Evolutionary conservation across 257 asterid species (phyloP), one percentile per base, ranked within the genome.

Genomic region (Cordia subcordata): DNA sequence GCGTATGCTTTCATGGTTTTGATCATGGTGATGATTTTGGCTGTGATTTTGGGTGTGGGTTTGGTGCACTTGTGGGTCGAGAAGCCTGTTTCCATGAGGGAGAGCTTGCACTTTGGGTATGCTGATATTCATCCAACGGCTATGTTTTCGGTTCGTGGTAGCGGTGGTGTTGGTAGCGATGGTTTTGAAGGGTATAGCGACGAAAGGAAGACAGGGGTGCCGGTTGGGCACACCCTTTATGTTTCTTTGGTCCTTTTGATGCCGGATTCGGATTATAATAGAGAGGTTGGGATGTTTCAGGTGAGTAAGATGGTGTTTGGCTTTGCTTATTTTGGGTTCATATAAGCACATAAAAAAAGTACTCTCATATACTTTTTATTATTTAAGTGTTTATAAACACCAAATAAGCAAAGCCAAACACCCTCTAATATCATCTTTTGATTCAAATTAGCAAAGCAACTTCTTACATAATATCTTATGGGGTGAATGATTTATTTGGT

Each of bases 251-350:
- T 63, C 60, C 88, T 91, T 49, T 40, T 84, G 60, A 64, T 91
- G 84, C 98, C 98, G 0, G 96, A 91, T 35, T 91, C 98, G 0
- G 95, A 88, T 66, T 91, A 83, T 73, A 91, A 91, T 67, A 75
- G 83, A 66, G 96, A 87, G 0, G 33, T 87, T 45, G 98, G 98
- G 8, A 67, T 91, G 19, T 90, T 90, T 57, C 97, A 87, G 92
- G 92, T 84, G 63, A 21, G 4, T 53, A 3, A 1, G n/a, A n/a
- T n/a, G n/a, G n/a, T n/a, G n/a, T n/a, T n/a, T n/a, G n/a, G n/a
- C n/a, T n/a, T n/a, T n/a, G n/a, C n/a, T n/a, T n/a, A n/a, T n/a
- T n/a, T n/a, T n/a, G n/a, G n/a, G n/a, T n/a, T n/a, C n/a, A n/a
- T n/a, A n/a, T n/a, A n/a, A n/a, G n/a, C n/a, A n/a, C n/a, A n/a